Evolutionary conservation across 139 green algal genomes (phyloP).

Genomic region (Picochlorum sp.): DNA sequence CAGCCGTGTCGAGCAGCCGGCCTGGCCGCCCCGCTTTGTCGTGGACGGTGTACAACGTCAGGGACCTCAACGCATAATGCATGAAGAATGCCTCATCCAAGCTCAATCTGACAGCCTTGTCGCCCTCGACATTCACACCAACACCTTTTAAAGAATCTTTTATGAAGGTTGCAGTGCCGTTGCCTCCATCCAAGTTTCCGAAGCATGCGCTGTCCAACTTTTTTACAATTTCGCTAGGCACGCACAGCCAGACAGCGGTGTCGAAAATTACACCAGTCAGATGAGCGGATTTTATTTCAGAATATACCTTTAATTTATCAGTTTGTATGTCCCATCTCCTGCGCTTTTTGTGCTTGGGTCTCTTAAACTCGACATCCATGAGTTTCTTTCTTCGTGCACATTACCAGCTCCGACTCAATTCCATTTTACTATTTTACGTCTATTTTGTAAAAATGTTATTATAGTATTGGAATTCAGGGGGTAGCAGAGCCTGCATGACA

Average conservation of each 20-base stretch:
- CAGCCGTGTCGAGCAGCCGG: neutral
- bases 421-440: too few species aligned
- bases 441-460: too few species aligned
- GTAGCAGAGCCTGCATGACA: constrained; percentile 47
- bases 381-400: too few species aligned
- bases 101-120: constrained; percentile 19
- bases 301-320: constrained; percentile 10
- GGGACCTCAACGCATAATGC: constrained; percentile 5
- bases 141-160: neutral
- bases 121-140: neutral
- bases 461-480: constrained; percentile 36
- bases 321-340: constrained; percentile 10
- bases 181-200: constrained; percentile 25
- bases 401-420: too few species aligned
- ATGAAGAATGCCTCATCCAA: constrained; percentile 32
- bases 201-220: constrained; percentile 21
- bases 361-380: neutral
- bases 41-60: constrained; percentile 3
- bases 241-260: constrained; percentile 16
- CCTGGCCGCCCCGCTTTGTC: neutral
- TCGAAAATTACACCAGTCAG: constrained; percentile 20
- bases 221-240: constrained; percentile 1
- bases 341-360: constrained; percentile 15
- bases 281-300: neutral
- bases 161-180: constrained; percentile 6